These are phyloP conservation scores for Melastoma malabathricum DNA, from an alignment of 345 rosid genomes.

Conservation along the genomic window DNA sequence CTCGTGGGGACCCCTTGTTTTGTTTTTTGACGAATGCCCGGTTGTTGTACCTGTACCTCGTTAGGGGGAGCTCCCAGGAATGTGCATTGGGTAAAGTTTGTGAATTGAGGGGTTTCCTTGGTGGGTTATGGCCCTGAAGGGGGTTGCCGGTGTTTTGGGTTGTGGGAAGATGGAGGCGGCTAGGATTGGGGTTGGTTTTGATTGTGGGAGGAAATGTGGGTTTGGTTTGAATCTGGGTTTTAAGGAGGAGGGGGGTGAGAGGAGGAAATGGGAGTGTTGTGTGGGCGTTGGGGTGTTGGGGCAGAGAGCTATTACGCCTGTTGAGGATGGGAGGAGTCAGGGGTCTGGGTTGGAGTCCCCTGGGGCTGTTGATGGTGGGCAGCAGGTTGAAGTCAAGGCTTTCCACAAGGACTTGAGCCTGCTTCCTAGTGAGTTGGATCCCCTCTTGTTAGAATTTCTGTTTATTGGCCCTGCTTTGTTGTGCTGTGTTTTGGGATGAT, in stretches of 20 bases:
- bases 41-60: no score
- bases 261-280: conserved; percentile 31
- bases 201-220: conserved; percentile 19
- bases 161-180: conserved; percentile 25
- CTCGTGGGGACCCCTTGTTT: background rate
- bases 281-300: conserved; percentile 20
- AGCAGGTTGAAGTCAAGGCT: conserved; percentile 17
- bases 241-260: conserved; percentile 9
- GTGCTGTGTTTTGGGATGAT: no score
- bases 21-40: background rate
- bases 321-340: conserved; percentile 46
- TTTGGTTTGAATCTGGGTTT: conserved; percentile 18
- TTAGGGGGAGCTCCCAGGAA: no score
- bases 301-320: conserved; percentile 38
- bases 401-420: conserved; percentile 65
- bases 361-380: conserved; percentile 23
- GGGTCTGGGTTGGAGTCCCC: conserved; percentile 27
- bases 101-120: no score
- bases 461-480: background rate
- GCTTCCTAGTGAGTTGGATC: conserved; percentile 62
- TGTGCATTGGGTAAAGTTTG: no score
- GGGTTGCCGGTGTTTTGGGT: conserved; percentile 32
- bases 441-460: background rate
- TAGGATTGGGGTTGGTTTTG: conserved; percentile 22
- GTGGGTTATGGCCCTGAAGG: conserved; percentile 44